Evolutionary conservation across 2,329 filamentous ascomycete genomes (phyloP).

Genomic region (Venturiaceae sp.): DNA sequence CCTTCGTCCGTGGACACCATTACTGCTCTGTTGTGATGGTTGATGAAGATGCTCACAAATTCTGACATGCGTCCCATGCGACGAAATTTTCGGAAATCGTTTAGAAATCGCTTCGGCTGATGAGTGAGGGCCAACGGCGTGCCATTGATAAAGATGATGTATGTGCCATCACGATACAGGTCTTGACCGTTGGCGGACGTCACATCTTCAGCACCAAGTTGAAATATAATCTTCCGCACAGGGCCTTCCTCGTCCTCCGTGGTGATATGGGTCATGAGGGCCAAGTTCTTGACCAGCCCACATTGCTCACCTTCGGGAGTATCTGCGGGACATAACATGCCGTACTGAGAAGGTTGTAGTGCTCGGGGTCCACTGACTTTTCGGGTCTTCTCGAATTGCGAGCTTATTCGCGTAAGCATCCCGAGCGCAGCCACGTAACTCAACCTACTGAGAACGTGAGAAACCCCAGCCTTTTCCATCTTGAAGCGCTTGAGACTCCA

Average conservation of each 20-base stretch:
- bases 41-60: conserved; percentile 94
- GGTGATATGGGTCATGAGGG: conserved; percentile 98
- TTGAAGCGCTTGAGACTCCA: conserved; percentile 98
- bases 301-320: conserved; percentile 98
- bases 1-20: conserved; percentile 97
- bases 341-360: conserved; percentile 93
- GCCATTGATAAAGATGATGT: conserved; percentile 91
- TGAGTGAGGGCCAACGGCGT: conserved; percentile 83
- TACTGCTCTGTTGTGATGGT: conserved; percentile 81
- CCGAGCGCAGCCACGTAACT: conserved; percentile 95
- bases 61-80: conserved; percentile 88
- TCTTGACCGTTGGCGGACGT: conserved; percentile 73
- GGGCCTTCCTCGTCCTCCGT: conserved; percentile 92
- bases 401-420: conserved; percentile 99
- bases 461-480: conserved; percentile 96
- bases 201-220: conserved; percentile 76
- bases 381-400: conserved; percentile 96
- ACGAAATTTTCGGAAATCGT: conserved; percentile 75
- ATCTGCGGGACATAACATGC: conserved; percentile 95
- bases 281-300: conserved; percentile 94
- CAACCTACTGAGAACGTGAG: conserved; percentile 86
- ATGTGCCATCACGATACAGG: conserved; percentile 74
- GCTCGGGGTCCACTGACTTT: conserved; percentile 95
- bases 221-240: conserved; percentile 76
- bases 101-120: conserved; percentile 77